Evolutionary conservation across 805 yeast genomes (phyloP), one percentile per base, ranked within the genome.

Genomic region (Starmerella bombi): DNA sequence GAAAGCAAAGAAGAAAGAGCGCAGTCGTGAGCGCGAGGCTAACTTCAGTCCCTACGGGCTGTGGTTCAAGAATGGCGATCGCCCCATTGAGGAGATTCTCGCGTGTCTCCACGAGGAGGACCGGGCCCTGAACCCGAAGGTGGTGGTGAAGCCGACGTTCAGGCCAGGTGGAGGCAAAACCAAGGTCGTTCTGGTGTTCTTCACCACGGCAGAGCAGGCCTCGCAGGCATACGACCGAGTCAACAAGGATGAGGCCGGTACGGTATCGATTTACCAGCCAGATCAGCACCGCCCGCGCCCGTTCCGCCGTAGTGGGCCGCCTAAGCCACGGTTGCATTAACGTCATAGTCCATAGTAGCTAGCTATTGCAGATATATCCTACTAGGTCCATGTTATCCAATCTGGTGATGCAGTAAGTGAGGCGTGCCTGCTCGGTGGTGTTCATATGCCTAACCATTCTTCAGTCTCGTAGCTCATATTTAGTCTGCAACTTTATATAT

Each of bases 21-120:
- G 17, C 7, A 15, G 8, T 12, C 31, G 31, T 28, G 31, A 25
- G 18, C 10, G 28, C 10, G 21, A 8, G 19, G 31, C n/a, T 10
- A 6, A 7, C 6, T 12, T 8, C 10, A 23, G 7, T 12, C 27
- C 35, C 10, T 44, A 35, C 32, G 68, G 65, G 3, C 51, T 63
- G 18, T 64, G 66, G 65, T 53, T 63, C 48, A 55, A 61, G 28
- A 55, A 56, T 34, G 67, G 62, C 32, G 55, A 52, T 27, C 57
- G 55, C n/a, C 28, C 54, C 14, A 58, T 59, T 36, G 59, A 56
- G 19, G 55, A 52, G 25, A 51, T 62, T 16, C 47, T 54, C 20
- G 51, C 45, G 14, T 52, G 48, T 35, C 59, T 64, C 35, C 48
- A 54, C 29, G 55, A 46, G 14, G 57, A 57, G 34, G 65, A 63